Base-by-base conservation (phyloP, 495 filamentous ascomycete genomes). In the Hypoxylon fragiforme region DNA sequence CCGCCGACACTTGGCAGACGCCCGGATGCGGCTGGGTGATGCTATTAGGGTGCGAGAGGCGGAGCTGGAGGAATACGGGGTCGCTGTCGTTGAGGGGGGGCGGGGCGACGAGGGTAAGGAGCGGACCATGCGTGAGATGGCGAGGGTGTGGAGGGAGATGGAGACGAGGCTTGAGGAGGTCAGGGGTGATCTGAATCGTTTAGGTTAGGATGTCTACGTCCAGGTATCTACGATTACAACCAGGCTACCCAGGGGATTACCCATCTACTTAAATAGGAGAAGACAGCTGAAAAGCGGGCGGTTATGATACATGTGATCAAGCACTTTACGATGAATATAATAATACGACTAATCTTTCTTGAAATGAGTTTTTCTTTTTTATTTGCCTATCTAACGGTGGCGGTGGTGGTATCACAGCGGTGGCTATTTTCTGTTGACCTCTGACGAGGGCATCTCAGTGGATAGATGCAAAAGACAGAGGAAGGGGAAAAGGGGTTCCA, bases 111-210 rank as follows among this genome's bases (percentile, higher is more conserved):
- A 64, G 19, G 68, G 42, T 14, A 77, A 73, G 61, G 73, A 73
- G 64, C 68, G 57, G 52, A 71, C 63, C 36, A 80, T 84, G 74
- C 71, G 66, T 38, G 82, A 86, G 70, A 84, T 85, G 70, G 80
- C 80, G 7, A 74, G 78, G 54, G 77, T 79, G n/a, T 87, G 82
- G 70, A 68, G 75, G 0, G 73, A 75, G 34, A 76, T 86, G 65
- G 70, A 70, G 2, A 70, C 63, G 47, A 77, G 84, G 46, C 55
- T 86, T 5, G 73, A 79, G 45, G 75, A 78, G n/a, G 78, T 82
- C 1, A 70, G 72, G 52, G 75, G 66, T 47, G 85, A 86, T 64
- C 73, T 87, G 52, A 73, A 80, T 54, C 70, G 80, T 32, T 63
- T 87, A 61, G 67, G 63, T 18, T 62, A 58, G 50, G 64, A 58